phyloP scores from a whole-genome alignment of 352 stramenopile species.

The Globisporangium abappressorium region DNA sequence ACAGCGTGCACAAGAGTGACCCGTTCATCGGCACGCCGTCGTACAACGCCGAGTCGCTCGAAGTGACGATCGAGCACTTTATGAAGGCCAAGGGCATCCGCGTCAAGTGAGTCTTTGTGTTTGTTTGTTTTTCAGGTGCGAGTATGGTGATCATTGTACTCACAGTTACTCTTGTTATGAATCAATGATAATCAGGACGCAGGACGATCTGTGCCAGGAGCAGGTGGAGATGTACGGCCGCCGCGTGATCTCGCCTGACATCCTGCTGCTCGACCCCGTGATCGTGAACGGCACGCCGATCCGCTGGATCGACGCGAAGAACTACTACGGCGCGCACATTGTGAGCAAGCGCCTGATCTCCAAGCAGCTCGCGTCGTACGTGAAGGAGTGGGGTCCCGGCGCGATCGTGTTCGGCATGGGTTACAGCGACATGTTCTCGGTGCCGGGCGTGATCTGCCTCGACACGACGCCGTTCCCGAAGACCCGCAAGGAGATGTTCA shows the following conservation, averaged over 20 bases:
- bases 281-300: slow-evolving; percentile 83
- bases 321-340: slow-evolving; percentile 88
- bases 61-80: slow-evolving; percentile 72
- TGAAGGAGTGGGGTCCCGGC: slow-evolving; percentile 83
- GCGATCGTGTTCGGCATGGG: slow-evolving; percentile 87
- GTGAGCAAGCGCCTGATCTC: slow-evolving; percentile 84
- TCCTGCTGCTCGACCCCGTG: slow-evolving; percentile 77
- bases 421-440: slow-evolving; percentile 85
- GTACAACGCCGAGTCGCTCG: slow-evolving; percentile 75
- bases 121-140: neutral
- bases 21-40: slow-evolving; percentile 64
- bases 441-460: slow-evolving; percentile 76
- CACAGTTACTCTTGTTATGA: neutral
- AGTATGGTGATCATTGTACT: neutral
- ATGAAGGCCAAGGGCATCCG: slow-evolving; percentile 69
- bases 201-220: slow-evolving; percentile 66
- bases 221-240: slow-evolving; percentile 64
- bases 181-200: slow-evolving; percentile 33
- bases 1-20: slow-evolving; percentile 85
- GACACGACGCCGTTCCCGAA: slow-evolving; percentile 82
- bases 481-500: slow-evolving; percentile 59
- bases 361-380: slow-evolving; percentile 76
- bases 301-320: slow-evolving; percentile 87
- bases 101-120: slow-evolving; percentile 50
- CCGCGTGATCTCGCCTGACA: slow-evolving; percentile 76